Conservation (phyloP, 768 basidiomycete species). For the Chalciporus sphaerocephalus region DNA sequence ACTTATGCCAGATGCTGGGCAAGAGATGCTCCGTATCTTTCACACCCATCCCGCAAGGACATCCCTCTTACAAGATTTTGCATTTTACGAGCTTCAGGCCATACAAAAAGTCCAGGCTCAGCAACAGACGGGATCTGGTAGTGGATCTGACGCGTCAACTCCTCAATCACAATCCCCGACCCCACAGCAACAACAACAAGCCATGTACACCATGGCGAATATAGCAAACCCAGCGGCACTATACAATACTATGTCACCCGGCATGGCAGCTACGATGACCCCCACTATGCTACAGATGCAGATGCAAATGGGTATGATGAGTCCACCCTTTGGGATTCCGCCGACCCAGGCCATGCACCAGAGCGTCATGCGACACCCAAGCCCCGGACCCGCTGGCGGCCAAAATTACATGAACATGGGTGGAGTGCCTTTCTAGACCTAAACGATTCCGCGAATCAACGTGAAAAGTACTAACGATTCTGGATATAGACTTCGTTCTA, state of each 20-base stretch:
- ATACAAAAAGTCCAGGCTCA: conserved; percentile 62
- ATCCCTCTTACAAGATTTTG: conserved; percentile 89
- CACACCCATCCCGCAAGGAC: conserved; percentile 90
- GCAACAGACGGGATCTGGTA: conserved; percentile 26
- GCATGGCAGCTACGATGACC: conserved; percentile 28
- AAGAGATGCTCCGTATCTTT: conserved; percentile 96
- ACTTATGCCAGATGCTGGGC: conserved; percentile 89
- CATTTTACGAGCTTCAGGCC: conserved; percentile 89
- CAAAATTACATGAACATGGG: conserved; percentile 46
- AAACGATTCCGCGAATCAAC: conserved; percentile 7
- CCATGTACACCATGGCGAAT: conserved; percentile 42
- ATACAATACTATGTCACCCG: conserved; percentile 30
- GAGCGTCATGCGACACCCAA: conserved; percentile 80
- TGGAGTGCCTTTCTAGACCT: conserved; percentile 29
- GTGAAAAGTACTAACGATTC: conserved; percentile 12
- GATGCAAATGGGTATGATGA: conserved; percentile 47
- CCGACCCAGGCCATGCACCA: conserved; percentile 78
- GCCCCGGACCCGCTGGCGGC: conserved; percentile 50
- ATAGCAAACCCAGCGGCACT: conserved; percentile 44
- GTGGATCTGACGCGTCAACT: conserved; percentile 26
- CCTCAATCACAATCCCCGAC: conserved; percentile 39
- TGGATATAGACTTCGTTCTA: conserved; percentile 27
- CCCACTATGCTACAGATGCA: conserved; percentile 42
- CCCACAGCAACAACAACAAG: conserved; percentile 41
- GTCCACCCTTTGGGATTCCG: conserved; percentile 46